Percentiles rank a stretch among this genome's conserved stretches.
Conservation (phyloP, 805 yeast species). For the Jamesozyma hellenica region DNA sequence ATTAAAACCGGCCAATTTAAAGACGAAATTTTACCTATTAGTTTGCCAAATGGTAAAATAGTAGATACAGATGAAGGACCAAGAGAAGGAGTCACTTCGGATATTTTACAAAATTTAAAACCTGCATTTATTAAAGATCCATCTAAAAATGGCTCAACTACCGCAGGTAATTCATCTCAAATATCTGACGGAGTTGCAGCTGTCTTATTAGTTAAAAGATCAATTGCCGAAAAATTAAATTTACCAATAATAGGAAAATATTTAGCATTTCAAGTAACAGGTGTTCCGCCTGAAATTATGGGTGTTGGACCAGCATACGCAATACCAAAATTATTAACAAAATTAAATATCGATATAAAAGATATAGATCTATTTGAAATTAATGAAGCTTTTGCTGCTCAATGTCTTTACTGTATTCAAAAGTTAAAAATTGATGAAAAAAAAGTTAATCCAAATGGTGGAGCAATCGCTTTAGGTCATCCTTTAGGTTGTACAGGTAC, state of each 20-base stretch:
- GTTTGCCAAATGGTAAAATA: slow-evolving; percentile 36
- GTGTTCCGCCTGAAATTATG: slow-evolving; percentile 96
- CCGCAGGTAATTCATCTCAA: slow-evolving; percentile 95
- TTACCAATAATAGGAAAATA: slow-evolving; percentile 72
- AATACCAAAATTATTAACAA: slow-evolving; percentile 70
- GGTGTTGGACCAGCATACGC: slow-evolving; percentile 97
- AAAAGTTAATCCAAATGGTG: slow-evolving; percentile 86
- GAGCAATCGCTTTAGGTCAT: slow-evolving; percentile 94
- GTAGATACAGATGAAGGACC: slow-evolving; percentile 83
- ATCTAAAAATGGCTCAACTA: slow-evolving; percentile 53
- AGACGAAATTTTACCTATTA: slow-evolving; percentile 81
- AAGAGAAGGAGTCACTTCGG: slow-evolving; percentile 74
- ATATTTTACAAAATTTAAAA: slow-evolving; percentile 59
- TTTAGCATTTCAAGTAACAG: slow-evolving; percentile 69
- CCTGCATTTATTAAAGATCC: slow-evolving; percentile 73
- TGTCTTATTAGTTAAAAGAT: slow-evolving; percentile 74
- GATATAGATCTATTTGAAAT: slow-evolving; percentile 77
- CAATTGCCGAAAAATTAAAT: slow-evolving; percentile 65
- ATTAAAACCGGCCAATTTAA: slow-evolving; percentile 62
- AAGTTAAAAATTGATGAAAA: slow-evolving; percentile 54
- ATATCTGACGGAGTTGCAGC: slow-evolving; percentile 94
- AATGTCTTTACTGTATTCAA: slow-evolving; percentile 68
- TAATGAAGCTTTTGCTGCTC: slow-evolving; percentile 96
- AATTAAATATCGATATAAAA: slow-evolving; percentile 45
- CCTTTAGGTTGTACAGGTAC: slow-evolving; percentile 90